Evolutionary conservation across 306 rosid species (phyloP), one percentile per base, ranked within the genome.

Genomic region (Prunus mume): DNA sequence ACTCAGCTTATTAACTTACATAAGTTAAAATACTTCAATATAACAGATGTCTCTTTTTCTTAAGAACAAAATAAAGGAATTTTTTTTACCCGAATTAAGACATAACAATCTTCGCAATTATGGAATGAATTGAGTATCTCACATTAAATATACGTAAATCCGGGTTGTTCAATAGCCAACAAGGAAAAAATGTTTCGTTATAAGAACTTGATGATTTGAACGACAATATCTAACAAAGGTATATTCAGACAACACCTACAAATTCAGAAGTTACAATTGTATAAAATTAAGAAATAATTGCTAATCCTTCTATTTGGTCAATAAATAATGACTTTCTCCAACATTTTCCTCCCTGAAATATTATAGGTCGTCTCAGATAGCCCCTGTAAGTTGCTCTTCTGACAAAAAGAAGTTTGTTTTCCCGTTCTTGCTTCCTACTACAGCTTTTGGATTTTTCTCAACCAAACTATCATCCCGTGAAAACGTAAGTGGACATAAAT

Each of bases 261-360:
- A 65, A 78, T 60, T 80, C 66, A 64, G 77, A 85, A 87, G 76
- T 80, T 88, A 82, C 81, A 85, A 83, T 83, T 74, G 66, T 67
- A 65, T 49, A 65, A 38, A 50, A 73, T 52, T 85, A 87, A 82
- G 84, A 87, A 87, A 79, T 83, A 79, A 85, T 81, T 6, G 80
- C 90, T 88, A 87, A 81, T 65, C 84, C 82, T 83, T 85, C 89
- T 83, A 83, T 72, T 69, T 77, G 85, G 91, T 84, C 87, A 68
- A 83, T 86, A 78, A 81, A 57, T 12, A 85, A 72, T 49, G 82
- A 73, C 76, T 74, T 76, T 83, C 81, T 74, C 89, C 90, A 86
- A 82, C 49, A 70, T 69, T 78, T 73, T 46, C 38, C 78, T 66
- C 55, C 71, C 25, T 64, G 51, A 66, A 78, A 74, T 24, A 45